Base-by-base conservation (phyloP, 2,329 filamentous ascomycete species). In the Paramyrothecium roridum region DNA sequence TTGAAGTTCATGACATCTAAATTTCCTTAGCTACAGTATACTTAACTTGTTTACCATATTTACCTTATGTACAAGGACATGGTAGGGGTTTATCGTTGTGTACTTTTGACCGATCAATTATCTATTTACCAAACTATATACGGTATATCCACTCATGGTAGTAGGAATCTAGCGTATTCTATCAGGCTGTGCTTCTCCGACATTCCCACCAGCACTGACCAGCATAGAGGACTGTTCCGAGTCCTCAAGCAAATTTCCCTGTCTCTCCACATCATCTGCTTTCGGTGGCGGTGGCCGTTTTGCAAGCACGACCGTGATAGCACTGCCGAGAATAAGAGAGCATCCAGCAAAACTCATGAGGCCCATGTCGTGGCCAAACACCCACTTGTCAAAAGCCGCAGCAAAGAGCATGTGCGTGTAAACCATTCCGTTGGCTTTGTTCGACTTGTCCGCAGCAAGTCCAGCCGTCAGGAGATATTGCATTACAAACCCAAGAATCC, bases 391-490 rank as follows among this genome's bases (percentile, higher is more conserved):
- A 59, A 82, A 80, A 46, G 69, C 73, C 1, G 76, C 78, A 1
- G 81, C 81, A 61, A 83, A 84, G 40, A 84, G 65, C 75, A 84
- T 82, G 48, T 83, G 78, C 8, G 81, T 82, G 56, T 83, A 84
- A 6, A 83, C 71, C 81, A 85, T 84, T 53, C 78, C 75, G 17
- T 80, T 83, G 8, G 82, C 81, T 47, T 79, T 71, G 61, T 84
- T 83, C 20, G 80, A 80, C 58, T 87, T 88, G 65, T 93, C 89
- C 57, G 87, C 84, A 22, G 88, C 75, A 50, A 97, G 73, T 0
- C 91, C 91, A 1, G 84, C 82, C 1, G 92, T 95, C 19, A 96
- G 76, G n/a, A 96, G 78, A 61, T 91, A 91, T 80, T 96, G 93
- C 83, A 93, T 89, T 21, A 88, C 69, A 66, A 96, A 93, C 1